Conservation (phyloP, 371 early-diverging fungal species). For the Mucor velutinosus region DNA sequence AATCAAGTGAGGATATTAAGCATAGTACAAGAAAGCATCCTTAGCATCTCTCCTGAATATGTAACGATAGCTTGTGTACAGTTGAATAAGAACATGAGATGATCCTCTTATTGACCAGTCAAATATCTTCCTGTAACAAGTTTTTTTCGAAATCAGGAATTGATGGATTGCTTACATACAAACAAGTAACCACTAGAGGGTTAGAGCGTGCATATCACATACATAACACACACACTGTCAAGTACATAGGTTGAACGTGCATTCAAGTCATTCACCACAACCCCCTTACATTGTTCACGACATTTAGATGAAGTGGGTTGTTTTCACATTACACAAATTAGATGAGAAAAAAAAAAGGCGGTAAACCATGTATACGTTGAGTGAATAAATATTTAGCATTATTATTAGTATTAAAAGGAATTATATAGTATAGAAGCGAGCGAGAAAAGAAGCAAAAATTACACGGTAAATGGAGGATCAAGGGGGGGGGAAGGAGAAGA, state of each 20-base stretch:
- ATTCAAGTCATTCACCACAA: not conserved
- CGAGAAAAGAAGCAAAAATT: not conserved
- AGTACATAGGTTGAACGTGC: not conserved
- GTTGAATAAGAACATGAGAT: not conserved
- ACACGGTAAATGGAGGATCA: not conserved
- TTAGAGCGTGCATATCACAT: not conserved
- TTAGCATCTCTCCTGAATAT: not conserved
- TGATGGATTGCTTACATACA: not conserved
- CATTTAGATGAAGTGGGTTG: not conserved
- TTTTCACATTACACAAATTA: not conserved
- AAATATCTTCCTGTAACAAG: not conserved
- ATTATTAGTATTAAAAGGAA: not conserved
- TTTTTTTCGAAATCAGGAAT: not conserved
- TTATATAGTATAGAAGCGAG: not conserved
- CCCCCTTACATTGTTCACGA: not conserved
- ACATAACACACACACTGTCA: not conserved
- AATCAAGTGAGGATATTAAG: too few relatives aligned
- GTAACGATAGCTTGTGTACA: not conserved
- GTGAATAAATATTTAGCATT: not conserved
- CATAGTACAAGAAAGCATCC: not conserved
- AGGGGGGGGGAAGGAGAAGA: not conserved
- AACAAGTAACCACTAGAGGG: not conserved
- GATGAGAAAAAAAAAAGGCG: not conserved
- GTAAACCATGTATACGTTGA: not conserved
- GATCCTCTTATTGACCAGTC: not conserved